Percentiles rank a stretch among this genome's conserved stretches.
Evolutionary conservation across 2,329 filamentous ascomycete genomes (phyloP).

Genomic region (Phialophora macrospora): DNA sequence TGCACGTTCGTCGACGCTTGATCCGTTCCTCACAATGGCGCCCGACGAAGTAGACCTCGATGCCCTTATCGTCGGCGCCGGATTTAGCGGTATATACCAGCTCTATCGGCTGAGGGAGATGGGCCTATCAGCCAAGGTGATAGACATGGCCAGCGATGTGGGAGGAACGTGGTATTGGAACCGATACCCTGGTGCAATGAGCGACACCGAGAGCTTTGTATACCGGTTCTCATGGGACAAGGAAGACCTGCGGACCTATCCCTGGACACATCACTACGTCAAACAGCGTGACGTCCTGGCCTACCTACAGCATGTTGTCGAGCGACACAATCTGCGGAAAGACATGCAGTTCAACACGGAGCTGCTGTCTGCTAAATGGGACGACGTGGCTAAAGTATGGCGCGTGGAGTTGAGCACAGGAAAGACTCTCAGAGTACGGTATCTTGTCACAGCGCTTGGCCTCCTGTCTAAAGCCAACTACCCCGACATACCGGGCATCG

Average conservation of each 20-base stretch:
- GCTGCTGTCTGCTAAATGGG: constrained; percentile 50
- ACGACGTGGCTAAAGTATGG: constrained; percentile 49
- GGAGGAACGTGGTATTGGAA: constrained; percentile 49
- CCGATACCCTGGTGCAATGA: constrained; percentile 48
- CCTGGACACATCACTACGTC: constrained; percentile 33
- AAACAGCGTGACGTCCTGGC: constrained; percentile 46
- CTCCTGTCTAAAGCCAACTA: constrained; percentile 48
- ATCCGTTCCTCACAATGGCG: neutral
- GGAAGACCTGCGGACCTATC: constrained; percentile 30
- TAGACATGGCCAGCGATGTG: constrained; percentile 57
- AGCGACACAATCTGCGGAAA: constrained; percentile 52
- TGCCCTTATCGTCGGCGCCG: constrained; percentile 42
- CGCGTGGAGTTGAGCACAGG: constrained; percentile 49
- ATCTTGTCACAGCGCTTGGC: constrained; percentile 48
- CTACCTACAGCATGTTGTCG: constrained; percentile 57
- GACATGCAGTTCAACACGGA: constrained; percentile 53
- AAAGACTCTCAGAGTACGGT: constrained; percentile 45
- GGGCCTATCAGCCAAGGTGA: constrained; percentile 56
- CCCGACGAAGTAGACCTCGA: constrained; percentile 31
- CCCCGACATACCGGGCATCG: constrained; percentile 46
- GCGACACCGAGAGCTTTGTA: constrained; percentile 33
- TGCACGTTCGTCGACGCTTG: neutral
- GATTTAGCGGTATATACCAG: constrained; percentile 55
- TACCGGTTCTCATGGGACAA: constrained; percentile 50
- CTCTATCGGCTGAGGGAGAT: constrained; percentile 58